These are phyloP conservation scores for Coemansia sp. DNA, from an alignment of 192 early-diverging fungal species.

Conservation along the genomic window DNA sequence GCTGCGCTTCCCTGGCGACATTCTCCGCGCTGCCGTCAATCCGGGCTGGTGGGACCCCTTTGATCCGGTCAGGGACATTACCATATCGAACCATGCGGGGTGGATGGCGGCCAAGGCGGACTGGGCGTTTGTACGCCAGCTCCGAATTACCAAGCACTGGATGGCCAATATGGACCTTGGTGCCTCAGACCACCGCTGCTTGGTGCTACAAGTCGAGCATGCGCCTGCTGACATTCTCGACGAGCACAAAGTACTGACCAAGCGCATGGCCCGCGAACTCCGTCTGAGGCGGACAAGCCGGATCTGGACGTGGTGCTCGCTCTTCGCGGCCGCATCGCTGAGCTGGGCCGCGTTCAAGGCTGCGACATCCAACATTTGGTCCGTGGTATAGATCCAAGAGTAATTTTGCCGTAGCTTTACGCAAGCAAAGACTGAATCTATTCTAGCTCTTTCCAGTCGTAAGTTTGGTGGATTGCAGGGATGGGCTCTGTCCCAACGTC, in stretches of 20 bases:
- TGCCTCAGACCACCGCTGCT: slow-evolving; percentile 66
- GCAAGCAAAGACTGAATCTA: too few species aligned
- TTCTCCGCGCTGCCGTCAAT: slow-evolving; percentile 54
- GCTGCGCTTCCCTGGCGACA: slow-evolving; percentile 23
- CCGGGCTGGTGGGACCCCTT: slow-evolving; percentile 75
- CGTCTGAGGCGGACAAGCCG: slow-evolving; percentile 8
- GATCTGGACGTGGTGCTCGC: slow-evolving; percentile 37
- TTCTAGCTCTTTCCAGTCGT: too few species aligned
- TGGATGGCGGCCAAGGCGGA: slow-evolving; percentile 66
- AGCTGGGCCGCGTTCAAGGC: slow-evolving; percentile 22
- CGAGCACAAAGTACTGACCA: slow-evolving; percentile 20
- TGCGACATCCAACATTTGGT: slow-evolving; percentile 6
- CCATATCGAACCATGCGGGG: slow-evolving; percentile 62
- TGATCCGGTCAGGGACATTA: slow-evolving; percentile 54
- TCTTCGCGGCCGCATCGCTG: slow-evolving; percentile 14
- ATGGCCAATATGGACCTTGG: slow-evolving; percentile 62
- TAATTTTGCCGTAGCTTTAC: too few species aligned
- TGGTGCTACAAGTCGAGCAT: slow-evolving; percentile 53
- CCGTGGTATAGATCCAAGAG: too few species aligned
- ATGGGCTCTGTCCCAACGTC: too few species aligned
- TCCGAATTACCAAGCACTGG: slow-evolving; percentile 46
- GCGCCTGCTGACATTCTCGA: slow-evolving; percentile 22
- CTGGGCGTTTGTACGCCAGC: slow-evolving; percentile 60
- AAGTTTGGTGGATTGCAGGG: too few species aligned
- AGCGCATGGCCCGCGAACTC: slow-evolving; percentile 17